Percentiles rank a stretch among this genome's conserved stretches.
These are phyloP conservation scores for Chytriomyces hyalinus DNA, from an alignment of 192 early-diverging fungal genomes.

Conservation along the genomic window DNA sequence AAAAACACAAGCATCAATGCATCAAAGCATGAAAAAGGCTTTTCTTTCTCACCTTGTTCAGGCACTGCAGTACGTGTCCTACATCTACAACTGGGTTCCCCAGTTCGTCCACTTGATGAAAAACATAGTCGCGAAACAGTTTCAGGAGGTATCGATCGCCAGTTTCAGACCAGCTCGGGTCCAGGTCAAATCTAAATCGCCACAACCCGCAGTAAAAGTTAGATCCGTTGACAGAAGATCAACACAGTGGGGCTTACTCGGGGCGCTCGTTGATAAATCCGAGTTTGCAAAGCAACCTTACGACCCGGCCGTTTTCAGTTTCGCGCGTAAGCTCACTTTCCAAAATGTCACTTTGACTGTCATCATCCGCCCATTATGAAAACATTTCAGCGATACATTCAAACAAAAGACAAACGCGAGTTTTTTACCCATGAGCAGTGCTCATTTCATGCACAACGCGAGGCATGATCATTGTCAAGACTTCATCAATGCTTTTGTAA, in stretches of 20 bases:
- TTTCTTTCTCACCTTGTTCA: slow-evolving; percentile 81
- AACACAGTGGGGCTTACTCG: slow-evolving; percentile 56
- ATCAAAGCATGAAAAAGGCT: slow-evolving; percentile 7
- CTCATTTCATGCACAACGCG: slow-evolving; percentile 80
- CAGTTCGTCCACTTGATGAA: slow-evolving; percentile 87
- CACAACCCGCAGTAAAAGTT: neutral
- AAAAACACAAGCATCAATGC: slow-evolving; percentile 6
- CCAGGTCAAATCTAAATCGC: slow-evolving; percentile 75
- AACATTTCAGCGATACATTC: neutral
- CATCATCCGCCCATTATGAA: neutral
- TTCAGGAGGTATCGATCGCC: slow-evolving; percentile 98
- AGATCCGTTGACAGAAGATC: slow-evolving; percentile 21
- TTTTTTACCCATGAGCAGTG: slow-evolving; percentile 65
- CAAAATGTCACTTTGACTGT: slow-evolving; percentile 79
- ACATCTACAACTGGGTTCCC: slow-evolving; percentile 87
- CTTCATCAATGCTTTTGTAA: slow-evolving; percentile 79
- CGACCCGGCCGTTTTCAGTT: slow-evolving; percentile 89
- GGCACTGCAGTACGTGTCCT: slow-evolving; percentile 88
- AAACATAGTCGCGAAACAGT: slow-evolving; percentile 97
- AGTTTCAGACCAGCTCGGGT: slow-evolving; percentile 95
- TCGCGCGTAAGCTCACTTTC: slow-evolving; percentile 80
- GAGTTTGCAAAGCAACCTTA: slow-evolving; percentile 87
- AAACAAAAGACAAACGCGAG: neutral
- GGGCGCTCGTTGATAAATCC: slow-evolving; percentile 92
- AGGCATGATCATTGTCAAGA: slow-evolving; percentile 77